Evolutionary conservation across 257 asterid species (phyloP).

Genomic region (Anisodus acutangulus): DNA sequence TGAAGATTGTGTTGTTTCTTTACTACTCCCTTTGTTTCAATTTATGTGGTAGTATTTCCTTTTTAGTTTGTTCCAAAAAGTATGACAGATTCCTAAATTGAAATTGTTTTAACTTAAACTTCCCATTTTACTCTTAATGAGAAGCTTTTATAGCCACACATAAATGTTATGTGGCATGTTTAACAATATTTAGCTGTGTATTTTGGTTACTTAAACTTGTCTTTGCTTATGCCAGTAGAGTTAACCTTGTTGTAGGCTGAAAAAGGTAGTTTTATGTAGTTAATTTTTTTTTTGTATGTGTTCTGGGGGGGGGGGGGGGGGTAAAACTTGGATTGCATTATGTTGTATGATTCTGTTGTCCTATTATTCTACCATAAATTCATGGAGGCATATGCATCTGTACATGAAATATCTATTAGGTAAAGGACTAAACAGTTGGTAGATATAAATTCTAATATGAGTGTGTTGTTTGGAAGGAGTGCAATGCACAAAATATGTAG

Average conservation of each 20-base stretch:
- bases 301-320: not conserved
- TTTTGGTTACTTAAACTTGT: slow-evolving; percentile 20
- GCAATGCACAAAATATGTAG: not conserved
- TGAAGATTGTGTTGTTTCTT: not conserved
- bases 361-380: not conserved
- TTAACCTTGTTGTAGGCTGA: not conserved
- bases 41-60: slow-evolving; percentile 6
- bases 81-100: not conserved
- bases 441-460: not conserved
- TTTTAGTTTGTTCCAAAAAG: not conserved
- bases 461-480: not conserved
- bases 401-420: not conserved
- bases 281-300: not conserved
- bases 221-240: not conserved
- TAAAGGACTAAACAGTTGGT: not conserved
- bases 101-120: not conserved
- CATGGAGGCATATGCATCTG: not conserved
- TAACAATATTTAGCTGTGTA: not conserved
- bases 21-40: not conserved
- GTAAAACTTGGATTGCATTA: not conserved
- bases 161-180: not conserved
- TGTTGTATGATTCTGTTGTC: not conserved
- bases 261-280: not conserved
- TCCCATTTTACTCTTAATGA: not conserved
- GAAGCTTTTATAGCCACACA: not conserved